Evolutionary conservation across 768 basidiomycete genomes (phyloP).

Genomic region (Rhizopogon salebrosus): DNA sequence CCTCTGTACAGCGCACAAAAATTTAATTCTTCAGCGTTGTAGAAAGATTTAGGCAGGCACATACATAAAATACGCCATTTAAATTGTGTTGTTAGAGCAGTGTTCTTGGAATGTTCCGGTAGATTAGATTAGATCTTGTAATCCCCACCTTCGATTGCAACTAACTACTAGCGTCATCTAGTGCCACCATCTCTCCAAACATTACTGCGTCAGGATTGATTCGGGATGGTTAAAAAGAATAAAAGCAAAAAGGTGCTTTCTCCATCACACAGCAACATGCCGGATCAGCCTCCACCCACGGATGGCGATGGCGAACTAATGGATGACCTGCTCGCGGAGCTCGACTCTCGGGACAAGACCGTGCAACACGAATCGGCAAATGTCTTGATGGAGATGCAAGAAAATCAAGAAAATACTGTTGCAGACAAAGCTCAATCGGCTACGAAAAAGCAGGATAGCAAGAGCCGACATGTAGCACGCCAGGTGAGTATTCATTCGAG

Average conservation of each 20-base stretch:
- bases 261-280: conserved; percentile 12
- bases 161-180: not conserved
- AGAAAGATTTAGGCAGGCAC: no score
- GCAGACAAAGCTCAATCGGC: conserved; percentile 12
- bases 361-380: conserved; percentile 45
- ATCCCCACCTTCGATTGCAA: no score
- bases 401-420: conserved; percentile 25
- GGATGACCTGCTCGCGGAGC: conserved; percentile 71
- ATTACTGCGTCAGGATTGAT: not conserved
- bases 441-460: conserved; percentile 50
- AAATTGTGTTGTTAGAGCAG: no score
- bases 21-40: no score
- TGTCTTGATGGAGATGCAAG: conserved; percentile 44
- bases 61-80: no score
- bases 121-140: no score
- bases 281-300: conserved; percentile 24
- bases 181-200: not conserved
- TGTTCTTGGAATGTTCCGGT: no score
- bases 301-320: conserved; percentile 61
- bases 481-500: conserved; percentile 43
- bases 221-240: conserved; percentile 39
- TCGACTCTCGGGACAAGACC: conserved; percentile 57
- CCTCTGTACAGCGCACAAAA: no score
- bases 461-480: conserved; percentile 62
- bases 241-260: conserved; percentile 47